Evolutionary conservation across 176 grass and related monocot genomes (phyloP).

Genomic region (Dactylis glomerata): DNA sequence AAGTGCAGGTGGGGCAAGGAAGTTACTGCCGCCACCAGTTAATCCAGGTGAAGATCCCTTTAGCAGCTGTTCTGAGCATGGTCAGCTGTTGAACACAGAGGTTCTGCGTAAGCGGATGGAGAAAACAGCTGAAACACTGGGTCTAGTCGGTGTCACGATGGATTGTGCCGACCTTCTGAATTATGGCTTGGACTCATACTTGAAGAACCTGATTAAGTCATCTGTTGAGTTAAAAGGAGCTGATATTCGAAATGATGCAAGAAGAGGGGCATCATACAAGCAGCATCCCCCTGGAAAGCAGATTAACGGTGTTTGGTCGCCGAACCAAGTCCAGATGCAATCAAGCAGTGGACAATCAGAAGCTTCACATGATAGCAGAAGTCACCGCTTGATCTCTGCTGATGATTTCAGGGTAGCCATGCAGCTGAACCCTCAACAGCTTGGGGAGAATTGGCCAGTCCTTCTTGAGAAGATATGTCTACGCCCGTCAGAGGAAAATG

Average conservation of each 20-base stretch:
- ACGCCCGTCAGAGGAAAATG: conserved; percentile 67
- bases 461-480: conserved; percentile 85
- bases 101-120: conserved; percentile 56
- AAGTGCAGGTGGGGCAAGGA: conserved; percentile 58
- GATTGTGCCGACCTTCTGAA: conserved; percentile 84
- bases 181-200: conserved; percentile 65
- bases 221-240: conserved; percentile 62
- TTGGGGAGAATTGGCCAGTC: conserved; percentile 81
- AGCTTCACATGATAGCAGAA: conserved; percentile 37
- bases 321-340: conserved; percentile 46
- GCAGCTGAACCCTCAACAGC: conserved; percentile 84
- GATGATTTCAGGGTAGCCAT: conserved; percentile 90
- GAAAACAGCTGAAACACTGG: conserved; percentile 66
- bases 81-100: conserved; percentile 47
- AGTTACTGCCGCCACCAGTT: neutral
- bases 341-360: conserved; percentile 39
- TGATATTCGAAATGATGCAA: conserved; percentile 43
- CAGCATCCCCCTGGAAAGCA: conserved; percentile 43
- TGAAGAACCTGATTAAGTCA: conserved; percentile 77
- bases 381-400: conserved; percentile 45
- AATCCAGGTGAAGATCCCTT: conserved; percentile 30
- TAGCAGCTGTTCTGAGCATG: conserved; percentile 50
- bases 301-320: conserved; percentile 62
- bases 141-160: conserved; percentile 55
- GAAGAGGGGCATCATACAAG: conserved; percentile 36